Evolutionary conservation across 2,329 filamentous ascomycete species (phyloP), one percentile per base, ranked within the genome.

Genomic region (Colletotrichum cereale): DNA sequence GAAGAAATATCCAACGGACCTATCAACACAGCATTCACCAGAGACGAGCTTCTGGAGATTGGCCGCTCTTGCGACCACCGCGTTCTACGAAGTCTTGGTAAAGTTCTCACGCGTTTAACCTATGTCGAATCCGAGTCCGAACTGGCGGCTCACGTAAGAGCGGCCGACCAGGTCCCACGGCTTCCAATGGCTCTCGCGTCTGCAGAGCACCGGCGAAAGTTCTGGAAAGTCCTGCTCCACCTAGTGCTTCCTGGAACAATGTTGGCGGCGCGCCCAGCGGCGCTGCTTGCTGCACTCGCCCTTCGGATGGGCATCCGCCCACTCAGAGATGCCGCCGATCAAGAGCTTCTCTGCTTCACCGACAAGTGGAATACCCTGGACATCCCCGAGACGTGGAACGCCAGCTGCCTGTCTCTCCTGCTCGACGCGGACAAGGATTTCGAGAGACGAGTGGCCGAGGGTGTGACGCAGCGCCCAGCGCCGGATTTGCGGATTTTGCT

Each of bases 151-250:
- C 85, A 87, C 63, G 80, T 87, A 68, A 78, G 74, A 56, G 74
- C 74, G 1, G 75, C 77, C 3, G 72, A 75, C 2, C 76, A 77
- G 8, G 79, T 86, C 1, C 78, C 84, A 0, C 79, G 77, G 52
- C 83, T 87, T n/a, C 86, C 86, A 0, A 76, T 86, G 53, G 81
- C 80, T 0, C 77, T 87, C 7, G 82, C 81, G 0, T 72, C 76
- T 4, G 36, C 78, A 2, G 75, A 82, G 53, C 74, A 85, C 58
- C 70, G 76, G 1, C 75, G 79, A 40, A 76, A 78, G 64, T 87
- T 87, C 74, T 87, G 85, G 85, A 84, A 82, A 75, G 75, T 86
- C 1, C 77, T 87, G 5, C 78, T 88, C 0, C 86, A 87, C 62
- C 72, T 82, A 2, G 81, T 88, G 4, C 77, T 86, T 4, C 84